Evolutionary conservation across 1,284 basidiomycete genomes (phyloP).

Genomic region (Rhodotorula sp.): DNA sequence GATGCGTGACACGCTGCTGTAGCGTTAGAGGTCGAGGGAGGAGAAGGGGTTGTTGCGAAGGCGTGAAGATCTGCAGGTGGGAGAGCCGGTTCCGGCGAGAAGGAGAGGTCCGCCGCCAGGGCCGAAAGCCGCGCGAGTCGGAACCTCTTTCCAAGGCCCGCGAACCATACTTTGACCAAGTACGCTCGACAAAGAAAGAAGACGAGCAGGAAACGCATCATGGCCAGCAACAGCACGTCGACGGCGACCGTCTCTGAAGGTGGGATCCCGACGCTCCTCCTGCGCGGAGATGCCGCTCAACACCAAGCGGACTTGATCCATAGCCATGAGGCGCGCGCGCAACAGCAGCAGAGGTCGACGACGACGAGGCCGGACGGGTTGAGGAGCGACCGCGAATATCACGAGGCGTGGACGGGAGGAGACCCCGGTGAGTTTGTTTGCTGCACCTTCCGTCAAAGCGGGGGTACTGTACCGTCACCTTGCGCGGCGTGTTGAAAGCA

Average conservation of each 20-base stretch:
- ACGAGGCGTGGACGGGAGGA: not conserved
- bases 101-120: not conserved
- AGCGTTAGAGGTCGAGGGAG: not conserved
- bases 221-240: not conserved
- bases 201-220: not conserved
- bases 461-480: not conserved
- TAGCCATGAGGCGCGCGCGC: constrained; percentile 5
- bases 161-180: too few species aligned
- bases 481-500: too few species aligned
- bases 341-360: not conserved
- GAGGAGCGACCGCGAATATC: constrained; percentile 17
- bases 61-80: not conserved
- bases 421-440: constrained; percentile 4
- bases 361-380: not conserved
- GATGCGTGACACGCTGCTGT: not conserved
- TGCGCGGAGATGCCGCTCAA: constrained; percentile 8
- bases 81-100: not conserved
- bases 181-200: not conserved
- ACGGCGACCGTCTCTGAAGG: constrained; percentile 1
- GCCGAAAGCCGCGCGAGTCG: not conserved
- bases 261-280: constrained; percentile 2
- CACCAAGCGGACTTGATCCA: constrained; percentile 1
- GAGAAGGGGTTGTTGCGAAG: not conserved
- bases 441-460: not conserved
- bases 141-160: too few species aligned